These are phyloP conservation scores for Fusarium caatingaense DNA, from an alignment of 2,329 filamentous ascomycete species.

Conservation along the genomic window DNA sequence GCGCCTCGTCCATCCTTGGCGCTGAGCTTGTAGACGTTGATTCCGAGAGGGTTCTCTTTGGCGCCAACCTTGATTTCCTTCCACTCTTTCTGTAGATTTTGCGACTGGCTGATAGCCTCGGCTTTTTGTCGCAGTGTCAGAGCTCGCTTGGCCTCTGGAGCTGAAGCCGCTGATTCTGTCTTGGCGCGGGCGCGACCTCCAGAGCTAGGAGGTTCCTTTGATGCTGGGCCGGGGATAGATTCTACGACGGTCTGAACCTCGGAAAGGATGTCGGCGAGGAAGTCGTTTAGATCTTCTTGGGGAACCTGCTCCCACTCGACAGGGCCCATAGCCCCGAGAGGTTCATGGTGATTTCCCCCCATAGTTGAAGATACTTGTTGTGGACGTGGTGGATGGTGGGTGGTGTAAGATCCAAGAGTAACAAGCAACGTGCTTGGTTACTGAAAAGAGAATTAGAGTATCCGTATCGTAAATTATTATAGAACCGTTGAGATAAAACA, in stretches of 20 bases:
- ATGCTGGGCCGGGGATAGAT: slow-evolving; percentile 70
- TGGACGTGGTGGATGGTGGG: not conserved
- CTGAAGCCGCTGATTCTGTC: slow-evolving; percentile 64
- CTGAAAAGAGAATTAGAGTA: not conserved
- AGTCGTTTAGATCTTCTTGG: slow-evolving; percentile 62
- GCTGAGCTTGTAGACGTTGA: slow-evolving; percentile 82
- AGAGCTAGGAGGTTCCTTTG: slow-evolving; percentile 55
- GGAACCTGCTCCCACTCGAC: slow-evolving; percentile 62
- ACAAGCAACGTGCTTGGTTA: slow-evolving; percentile 2
- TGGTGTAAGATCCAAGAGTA: not conserved
- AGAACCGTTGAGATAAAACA: slow-evolving; percentile 9
- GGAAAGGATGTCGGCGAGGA: slow-evolving; percentile 70
- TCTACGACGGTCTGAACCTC: slow-evolving; percentile 78
- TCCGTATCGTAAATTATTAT: not conserved
- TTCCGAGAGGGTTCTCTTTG: slow-evolving; percentile 79
- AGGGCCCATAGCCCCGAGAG: slow-evolving; percentile 67
- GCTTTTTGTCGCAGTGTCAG: slow-evolving; percentile 54
- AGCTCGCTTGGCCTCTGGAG: slow-evolving; percentile 65
- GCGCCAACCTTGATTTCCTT: slow-evolving; percentile 81
- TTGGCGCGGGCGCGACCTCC: slow-evolving; percentile 64
- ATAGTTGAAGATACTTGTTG: slow-evolving; percentile 50
- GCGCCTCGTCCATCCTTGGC: slow-evolving; percentile 84
- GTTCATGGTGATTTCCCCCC: slow-evolving; percentile 66
- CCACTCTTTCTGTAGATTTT: slow-evolving; percentile 82
- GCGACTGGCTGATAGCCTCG: slow-evolving; percentile 60